Evolutionary conservation across 1,139 yeast genomes (phyloP).

Genomic region (Kodamaea plutei): DNA sequence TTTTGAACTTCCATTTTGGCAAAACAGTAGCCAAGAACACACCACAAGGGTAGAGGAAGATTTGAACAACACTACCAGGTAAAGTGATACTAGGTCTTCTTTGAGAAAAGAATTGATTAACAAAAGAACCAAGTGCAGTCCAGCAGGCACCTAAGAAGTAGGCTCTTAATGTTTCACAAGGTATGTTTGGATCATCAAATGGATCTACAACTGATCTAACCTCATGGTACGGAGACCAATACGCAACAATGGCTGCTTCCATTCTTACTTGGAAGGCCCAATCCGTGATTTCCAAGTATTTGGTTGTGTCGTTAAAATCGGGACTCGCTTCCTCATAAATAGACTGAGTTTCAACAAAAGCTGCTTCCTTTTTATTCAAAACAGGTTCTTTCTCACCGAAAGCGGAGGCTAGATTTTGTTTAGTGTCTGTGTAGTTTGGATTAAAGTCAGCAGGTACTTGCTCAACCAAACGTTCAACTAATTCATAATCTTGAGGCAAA

Average conservation of each 20-base stretch:
- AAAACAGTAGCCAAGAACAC: slow-evolving; percentile 17
- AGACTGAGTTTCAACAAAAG: no score
- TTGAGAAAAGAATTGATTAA: slow-evolving; percentile 55
- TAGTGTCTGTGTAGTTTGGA: no score
- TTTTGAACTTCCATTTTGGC: slow-evolving; percentile 18
- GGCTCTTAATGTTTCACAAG: slow-evolving; percentile 54
- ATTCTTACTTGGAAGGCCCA: slow-evolving; percentile 15
- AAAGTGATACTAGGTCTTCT: slow-evolving; percentile 51
- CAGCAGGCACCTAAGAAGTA: slow-evolving; percentile 53
- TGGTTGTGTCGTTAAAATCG: background rate
- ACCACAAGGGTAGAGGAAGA: slow-evolving; percentile 60
- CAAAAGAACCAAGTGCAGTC: slow-evolving; percentile 51
- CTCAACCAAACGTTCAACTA: slow-evolving; percentile 10
- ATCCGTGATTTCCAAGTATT: slow-evolving; percentile 9
- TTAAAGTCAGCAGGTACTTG: slow-evolving; percentile 4
- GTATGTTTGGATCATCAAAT: slow-evolving; percentile 44
- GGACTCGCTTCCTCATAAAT: background rate
- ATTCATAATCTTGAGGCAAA: slow-evolving; percentile 15
- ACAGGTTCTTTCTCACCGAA: background rate
- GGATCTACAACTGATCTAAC: slow-evolving; percentile 57
- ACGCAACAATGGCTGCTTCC: slow-evolving; percentile 33
- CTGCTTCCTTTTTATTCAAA: slow-evolving; percentile 2
- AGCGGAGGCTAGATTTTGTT: background rate
- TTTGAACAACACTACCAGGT: slow-evolving; percentile 47
- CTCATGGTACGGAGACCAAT: slow-evolving; percentile 61